A percentile compares a stretch with the other conserved stretches of the same genome.
phyloP scores from a whole-genome alignment of 352 stramenopile genomes.

The Phytopythium litorale region DNA sequence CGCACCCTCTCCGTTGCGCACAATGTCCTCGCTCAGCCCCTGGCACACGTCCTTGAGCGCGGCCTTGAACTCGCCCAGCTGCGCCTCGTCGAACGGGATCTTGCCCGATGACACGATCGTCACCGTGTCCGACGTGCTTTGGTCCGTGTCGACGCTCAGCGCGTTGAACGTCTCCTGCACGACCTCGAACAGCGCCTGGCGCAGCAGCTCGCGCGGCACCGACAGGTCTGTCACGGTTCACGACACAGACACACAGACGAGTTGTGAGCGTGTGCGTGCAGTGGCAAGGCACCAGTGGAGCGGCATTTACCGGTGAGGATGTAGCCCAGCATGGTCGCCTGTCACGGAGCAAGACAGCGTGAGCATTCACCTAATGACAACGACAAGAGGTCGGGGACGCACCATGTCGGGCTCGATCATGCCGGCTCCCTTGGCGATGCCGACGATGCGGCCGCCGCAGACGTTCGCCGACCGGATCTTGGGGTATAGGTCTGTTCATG shows the following conservation, averaged over 20 bases:
- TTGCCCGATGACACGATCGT: constrained; percentile 94
- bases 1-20: constrained; percentile 98
- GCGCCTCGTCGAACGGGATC: constrained; percentile 78
- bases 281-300: neutral
- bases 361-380: constrained; percentile 13
- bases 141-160: constrained; percentile 97
- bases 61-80: constrained; percentile 88
- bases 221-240: constrained; percentile 40
- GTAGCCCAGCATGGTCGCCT: constrained; percentile 85
- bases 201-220: constrained; percentile 78
- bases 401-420: constrained; percentile 99
- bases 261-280: neutral
- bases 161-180: constrained; percentile 90
- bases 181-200: constrained; percentile 71
- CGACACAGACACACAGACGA: neutral
- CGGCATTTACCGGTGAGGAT: constrained; percentile 70
- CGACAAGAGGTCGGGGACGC: constrained; percentile 23
- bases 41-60: constrained; percentile 92
- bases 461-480: constrained; percentile 87
- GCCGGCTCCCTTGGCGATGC: constrained; percentile 97
- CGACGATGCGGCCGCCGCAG: constrained; percentile 90
- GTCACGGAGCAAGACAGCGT: neutral
- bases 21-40: constrained; percentile 95
- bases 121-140: constrained; percentile 97
- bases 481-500: constrained; percentile 71